Evolutionary conservation across 169 alveolate species (phyloP).

Genomic region (Cryptosporidium felis): DNA sequence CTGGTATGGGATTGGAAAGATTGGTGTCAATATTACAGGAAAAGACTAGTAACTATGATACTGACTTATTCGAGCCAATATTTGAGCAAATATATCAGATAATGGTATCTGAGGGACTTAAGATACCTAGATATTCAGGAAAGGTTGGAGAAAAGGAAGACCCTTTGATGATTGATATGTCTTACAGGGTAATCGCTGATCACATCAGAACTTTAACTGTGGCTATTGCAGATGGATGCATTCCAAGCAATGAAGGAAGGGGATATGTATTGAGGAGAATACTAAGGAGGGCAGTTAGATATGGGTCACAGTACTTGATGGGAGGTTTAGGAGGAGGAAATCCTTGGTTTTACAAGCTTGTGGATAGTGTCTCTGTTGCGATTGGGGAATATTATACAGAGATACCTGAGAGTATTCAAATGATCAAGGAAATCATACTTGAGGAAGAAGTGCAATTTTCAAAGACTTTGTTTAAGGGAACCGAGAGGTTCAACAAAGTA

Average conservation of each 20-base stretch:
- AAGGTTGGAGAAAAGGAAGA: constrained; percentile 84
- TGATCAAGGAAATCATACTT: constrained; percentile 79
- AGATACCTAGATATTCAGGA: constrained; percentile 83
- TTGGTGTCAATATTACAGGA: constrained; percentile 86
- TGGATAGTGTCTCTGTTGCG: constrained; percentile 81
- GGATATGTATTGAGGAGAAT: constrained; percentile 92
- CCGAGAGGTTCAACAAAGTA: constrained; percentile 79
- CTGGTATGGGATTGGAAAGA: constrained; percentile 95
- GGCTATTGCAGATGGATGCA: constrained; percentile 91
- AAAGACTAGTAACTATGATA: constrained; percentile 87
- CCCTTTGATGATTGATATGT: constrained; percentile 84
- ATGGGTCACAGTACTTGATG: constrained; percentile 83
- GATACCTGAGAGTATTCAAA: constrained; percentile 79
- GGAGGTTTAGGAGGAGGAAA: constrained; percentile 74
- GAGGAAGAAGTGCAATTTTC: constrained; percentile 88
- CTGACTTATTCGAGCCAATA: constrained; percentile 88
- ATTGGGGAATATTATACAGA: constrained; percentile 88
- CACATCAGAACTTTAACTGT: constrained; percentile 91
- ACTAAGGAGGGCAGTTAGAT: constrained; percentile 89
- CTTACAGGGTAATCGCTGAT: constrained; percentile 93
- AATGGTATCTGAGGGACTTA: constrained; percentile 62
- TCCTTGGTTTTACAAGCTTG: constrained; percentile 87
- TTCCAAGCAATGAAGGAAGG: constrained; percentile 92
- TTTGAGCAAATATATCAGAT: constrained; percentile 83
- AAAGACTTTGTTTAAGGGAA: constrained; percentile 86